These are phyloP conservation scores for Epithemia pelagica DNA, from an alignment of 108 stramenopile species.

Conservation along the genomic window DNA sequence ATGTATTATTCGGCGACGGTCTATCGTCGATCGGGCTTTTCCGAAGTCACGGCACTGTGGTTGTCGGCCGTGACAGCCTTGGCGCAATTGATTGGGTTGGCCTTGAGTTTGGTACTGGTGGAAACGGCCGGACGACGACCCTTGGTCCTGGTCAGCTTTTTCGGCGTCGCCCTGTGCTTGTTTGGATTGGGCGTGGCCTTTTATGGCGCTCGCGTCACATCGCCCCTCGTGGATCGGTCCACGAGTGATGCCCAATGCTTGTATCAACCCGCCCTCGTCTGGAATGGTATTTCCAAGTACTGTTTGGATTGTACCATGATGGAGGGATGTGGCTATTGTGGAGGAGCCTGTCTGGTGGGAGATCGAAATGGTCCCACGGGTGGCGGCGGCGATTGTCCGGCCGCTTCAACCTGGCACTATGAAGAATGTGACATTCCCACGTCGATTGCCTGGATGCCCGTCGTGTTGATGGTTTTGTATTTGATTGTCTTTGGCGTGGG, in stretches of 20 bases:
- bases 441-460: conserved; percentile 30
- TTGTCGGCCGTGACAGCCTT: conserved; percentile 62
- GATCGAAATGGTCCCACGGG: conserved; percentile 21
- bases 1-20: conserved; percentile 84
- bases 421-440: conserved; percentile 17
- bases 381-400: background rate
- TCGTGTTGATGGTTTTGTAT: conserved; percentile 63
- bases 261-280: conserved; percentile 34
- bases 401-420: conserved; percentile 11
- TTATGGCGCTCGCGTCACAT: conserved; percentile 34
- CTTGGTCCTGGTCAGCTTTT: conserved; percentile 41
- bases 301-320: conserved; percentile 54
- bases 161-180: conserved; percentile 36
- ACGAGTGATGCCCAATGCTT: conserved; percentile 15
- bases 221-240: background rate
- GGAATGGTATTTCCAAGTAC: conserved; percentile 43
- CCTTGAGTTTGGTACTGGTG: conserved; percentile 49
- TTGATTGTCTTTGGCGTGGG: conserved; percentile 71
- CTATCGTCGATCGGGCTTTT: conserved; percentile 74
- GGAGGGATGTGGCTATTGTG: conserved; percentile 50
- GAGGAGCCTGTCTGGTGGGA: conserved; percentile 21
- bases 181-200: conserved; percentile 53
- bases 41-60: conserved; percentile 49
- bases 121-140: conserved; percentile 62
- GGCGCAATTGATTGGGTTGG: conserved; percentile 63